phyloP scores from a whole-genome alignment of 2,329 filamentous ascomycete genomes.

The Fusarium lyarnte region DNA sequence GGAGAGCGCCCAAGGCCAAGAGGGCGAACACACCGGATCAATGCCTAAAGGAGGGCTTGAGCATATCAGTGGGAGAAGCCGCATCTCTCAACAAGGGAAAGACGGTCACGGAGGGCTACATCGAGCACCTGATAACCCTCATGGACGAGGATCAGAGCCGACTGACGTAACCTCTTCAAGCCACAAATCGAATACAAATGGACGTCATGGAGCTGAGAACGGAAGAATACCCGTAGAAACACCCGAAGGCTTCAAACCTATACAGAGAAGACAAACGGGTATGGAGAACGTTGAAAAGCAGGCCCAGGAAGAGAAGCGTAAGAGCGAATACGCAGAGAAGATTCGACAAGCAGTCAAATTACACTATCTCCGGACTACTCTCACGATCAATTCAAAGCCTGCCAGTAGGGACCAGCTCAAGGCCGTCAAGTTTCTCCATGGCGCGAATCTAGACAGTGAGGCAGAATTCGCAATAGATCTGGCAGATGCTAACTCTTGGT shows the following conservation, averaged over 20 bases:
- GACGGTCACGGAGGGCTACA: neutral
- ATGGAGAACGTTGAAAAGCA: neutral
- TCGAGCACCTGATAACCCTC: neutral
- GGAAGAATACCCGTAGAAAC: neutral
- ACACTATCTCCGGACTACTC: neutral
- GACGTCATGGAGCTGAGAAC: neutral
- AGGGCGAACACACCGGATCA: neutral
- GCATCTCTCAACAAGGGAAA: neutral
- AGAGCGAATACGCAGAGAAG: neutral
- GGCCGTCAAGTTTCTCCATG: neutral
- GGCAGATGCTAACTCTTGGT: neutral
- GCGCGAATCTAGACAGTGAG: neutral
- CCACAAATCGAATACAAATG: neutral
- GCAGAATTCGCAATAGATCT: fast-evolving
- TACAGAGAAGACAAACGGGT: neutral
- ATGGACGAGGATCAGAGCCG: neutral
- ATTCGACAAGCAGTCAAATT: neutral
- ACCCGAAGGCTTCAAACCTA: neutral
- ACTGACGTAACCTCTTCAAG: neutral
- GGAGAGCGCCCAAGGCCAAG: neutral
- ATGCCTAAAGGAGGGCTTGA: neutral
- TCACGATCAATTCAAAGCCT: neutral
- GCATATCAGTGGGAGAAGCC: neutral
- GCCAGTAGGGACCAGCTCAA: neutral
- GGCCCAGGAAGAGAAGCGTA: neutral